phyloP scores from a whole-genome alignment of 2,329 filamentous ascomycete species.

The Immersiporthe knoxdaviesiana region DNA sequence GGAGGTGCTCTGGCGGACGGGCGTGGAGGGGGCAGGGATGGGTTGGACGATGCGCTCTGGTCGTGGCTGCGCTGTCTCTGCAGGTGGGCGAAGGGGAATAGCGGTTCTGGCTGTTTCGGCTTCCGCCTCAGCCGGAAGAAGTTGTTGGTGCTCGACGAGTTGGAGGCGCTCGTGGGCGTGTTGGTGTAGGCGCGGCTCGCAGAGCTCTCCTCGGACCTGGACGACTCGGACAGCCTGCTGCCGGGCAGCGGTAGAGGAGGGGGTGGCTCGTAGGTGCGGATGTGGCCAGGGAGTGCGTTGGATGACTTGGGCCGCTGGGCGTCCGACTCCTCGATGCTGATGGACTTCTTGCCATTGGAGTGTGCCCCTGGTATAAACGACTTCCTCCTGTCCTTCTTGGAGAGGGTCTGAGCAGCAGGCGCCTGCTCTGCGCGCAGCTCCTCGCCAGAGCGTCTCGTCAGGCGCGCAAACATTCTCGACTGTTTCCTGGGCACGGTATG shows the following conservation, averaged over 20 bases:
- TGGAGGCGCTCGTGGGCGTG: constrained; percentile 63
- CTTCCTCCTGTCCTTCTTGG: constrained; percentile 48
- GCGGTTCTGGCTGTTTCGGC: constrained; percentile 71
- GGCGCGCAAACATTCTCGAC: constrained; percentile 56
- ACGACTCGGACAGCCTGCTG: constrained; percentile 79
- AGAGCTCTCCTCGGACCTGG: constrained; percentile 83
- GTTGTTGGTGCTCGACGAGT: constrained; percentile 62
- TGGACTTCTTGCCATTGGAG: constrained; percentile 46
- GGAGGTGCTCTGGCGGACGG: constrained; percentile 30
- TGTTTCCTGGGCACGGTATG: constrained; percentile 57
- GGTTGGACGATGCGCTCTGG: constrained; percentile 44
- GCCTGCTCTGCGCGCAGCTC: constrained; percentile 43
- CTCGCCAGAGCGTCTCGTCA: constrained; percentile 55
- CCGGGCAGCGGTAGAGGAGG: constrained; percentile 66
- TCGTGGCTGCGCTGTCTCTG: constrained; percentile 67
- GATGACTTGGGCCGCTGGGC: constrained; percentile 50
- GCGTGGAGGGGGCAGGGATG: constrained; percentile 49
- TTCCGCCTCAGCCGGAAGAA: constrained; percentile 83
- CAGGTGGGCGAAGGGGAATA: constrained; percentile 87
- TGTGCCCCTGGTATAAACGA: constrained; percentile 42
- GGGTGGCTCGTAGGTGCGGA: constrained; percentile 37
- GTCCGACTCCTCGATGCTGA: constrained; percentile 69
- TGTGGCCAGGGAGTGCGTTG: constrained; percentile 58
- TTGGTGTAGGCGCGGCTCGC: constrained; percentile 63
- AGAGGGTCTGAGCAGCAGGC: constrained; percentile 34